A percentile compares a stretch with the other conserved stretches of the same genome.
Conservation (phyloP, 2,329 filamentous ascomycete species). For the Apiospora koreana region DNA sequence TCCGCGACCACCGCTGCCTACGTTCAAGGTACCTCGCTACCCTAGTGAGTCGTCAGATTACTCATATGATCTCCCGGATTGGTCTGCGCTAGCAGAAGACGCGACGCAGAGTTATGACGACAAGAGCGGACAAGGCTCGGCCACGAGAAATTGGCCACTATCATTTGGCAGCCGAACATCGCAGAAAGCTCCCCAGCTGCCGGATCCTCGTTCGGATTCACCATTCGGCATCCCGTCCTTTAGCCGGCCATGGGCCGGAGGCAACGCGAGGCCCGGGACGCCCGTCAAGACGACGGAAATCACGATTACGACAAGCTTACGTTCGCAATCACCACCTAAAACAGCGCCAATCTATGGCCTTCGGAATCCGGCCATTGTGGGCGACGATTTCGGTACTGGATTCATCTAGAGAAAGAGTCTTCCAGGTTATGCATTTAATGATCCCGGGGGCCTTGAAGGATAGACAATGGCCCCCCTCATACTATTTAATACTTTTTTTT, state of each 20-base stretch:
- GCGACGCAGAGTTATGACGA: neutral
- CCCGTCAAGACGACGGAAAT: slow-evolving; percentile 16
- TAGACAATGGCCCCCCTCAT: neutral
- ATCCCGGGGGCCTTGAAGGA: neutral
- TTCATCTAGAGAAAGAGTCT: slow-evolving; percentile 6
- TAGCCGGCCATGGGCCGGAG: slow-evolving; percentile 16
- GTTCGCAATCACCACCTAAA: slow-evolving; percentile 3
- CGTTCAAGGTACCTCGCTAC: neutral
- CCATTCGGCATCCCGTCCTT: slow-evolving; percentile 16
- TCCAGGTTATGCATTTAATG: neutral
- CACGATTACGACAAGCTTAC: neutral
- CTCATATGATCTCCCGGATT: slow-evolving; percentile 2
- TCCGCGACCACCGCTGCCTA: neutral
- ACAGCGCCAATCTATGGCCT: neutral
- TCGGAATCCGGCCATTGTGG: slow-evolving; percentile 10
- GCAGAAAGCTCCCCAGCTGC: neutral
- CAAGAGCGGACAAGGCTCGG: neutral
- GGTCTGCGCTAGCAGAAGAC: slow-evolving; percentile 4
- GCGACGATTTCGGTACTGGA: neutral
- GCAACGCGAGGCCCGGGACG: slow-evolving; percentile 13
- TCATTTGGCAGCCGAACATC: neutral
- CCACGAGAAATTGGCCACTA: neutral
- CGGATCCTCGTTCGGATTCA: slow-evolving; percentile 4
- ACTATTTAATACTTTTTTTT: neutral
- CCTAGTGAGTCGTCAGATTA: neutral